Evolutionary conservation across 345 rosid species (phyloP), one percentile per base, ranked within the genome.

Genomic region (Psidium guajava): DNA sequence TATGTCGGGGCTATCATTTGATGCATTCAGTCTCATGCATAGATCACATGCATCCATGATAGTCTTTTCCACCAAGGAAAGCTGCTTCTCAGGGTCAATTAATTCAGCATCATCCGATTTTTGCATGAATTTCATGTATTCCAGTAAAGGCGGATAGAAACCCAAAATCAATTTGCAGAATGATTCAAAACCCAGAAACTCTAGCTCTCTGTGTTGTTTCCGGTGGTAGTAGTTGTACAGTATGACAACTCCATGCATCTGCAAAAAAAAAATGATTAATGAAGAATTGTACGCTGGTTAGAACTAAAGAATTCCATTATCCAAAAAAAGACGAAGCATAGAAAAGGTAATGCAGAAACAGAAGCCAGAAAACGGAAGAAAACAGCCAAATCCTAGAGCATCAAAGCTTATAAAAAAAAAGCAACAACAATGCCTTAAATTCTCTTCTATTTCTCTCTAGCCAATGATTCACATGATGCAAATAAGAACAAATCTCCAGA

Each of bases 161-260:
- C 89, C 85, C 27, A 91, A 91, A 85, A 91, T 83, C 87, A 95
- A 85, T 90, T 93, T 95, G 90, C 97, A 91, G 82, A 97, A 95
- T 25, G 90, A 81, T 89, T 91, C 92, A 86, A 94, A 92, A 86
- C 87, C 86, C 54, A 94, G 86, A 86, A 85, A 88, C 82, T 92
- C 92, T 6, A 93, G 82, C 27, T 91, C 90, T 22, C 85, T 91
- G 85, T 95, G 90, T 21, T 88, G 92, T 90, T 84, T 95, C 87
- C 95, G 89, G 86, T 93, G 91, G 89, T 91, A 93, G 69, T 93
- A 94, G 84, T 97, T 97, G 93, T 91, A 95, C 42, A 97, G 85
- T 84, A 95, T 83, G 83, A 93, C 95, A 88, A 93, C 94, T 44
- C 94, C 96, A 87, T 91, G 92, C 82, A 95, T 91, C 99, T 97